Evolutionary conservation across 306 rosid species (phyloP).

Genomic region (Fagus crenata): DNA sequence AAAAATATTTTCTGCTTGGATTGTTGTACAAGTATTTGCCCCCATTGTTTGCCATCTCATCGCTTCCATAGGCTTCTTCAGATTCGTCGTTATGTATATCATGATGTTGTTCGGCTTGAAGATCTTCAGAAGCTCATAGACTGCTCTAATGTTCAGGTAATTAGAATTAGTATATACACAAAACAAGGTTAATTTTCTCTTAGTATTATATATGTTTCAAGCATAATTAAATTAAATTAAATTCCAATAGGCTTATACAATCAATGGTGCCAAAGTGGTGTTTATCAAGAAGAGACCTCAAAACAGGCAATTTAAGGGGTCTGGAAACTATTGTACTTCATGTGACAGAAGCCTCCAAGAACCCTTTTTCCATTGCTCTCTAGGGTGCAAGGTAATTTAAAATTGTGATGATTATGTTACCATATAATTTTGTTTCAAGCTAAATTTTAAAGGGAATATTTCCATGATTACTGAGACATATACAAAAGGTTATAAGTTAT

Average conservation of each 20-base stretch:
- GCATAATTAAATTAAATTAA: constrained; percentile 19
- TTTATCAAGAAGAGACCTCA: constrained; percentile 97
- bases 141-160: constrained; percentile 93
- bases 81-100: constrained; percentile 95
- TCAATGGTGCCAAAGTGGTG: constrained; percentile 95
- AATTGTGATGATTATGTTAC: background rate
- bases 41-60: constrained; percentile 88
- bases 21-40: constrained; percentile 90
- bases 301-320: constrained; percentile 93
- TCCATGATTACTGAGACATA: background rate
- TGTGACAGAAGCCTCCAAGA: constrained; percentile 97
- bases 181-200: background rate
- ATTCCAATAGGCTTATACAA: constrained; percentile 67
- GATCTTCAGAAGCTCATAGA: constrained; percentile 94
- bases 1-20: constrained; percentile 93
- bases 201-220: too few species aligned
- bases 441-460: background rate
- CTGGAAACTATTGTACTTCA: constrained; percentile 92
- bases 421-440: background rate
- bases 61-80: constrained; percentile 93
- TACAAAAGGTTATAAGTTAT: background rate
- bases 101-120: constrained; percentile 88
- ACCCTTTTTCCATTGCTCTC: constrained; percentile 92
- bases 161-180: background rate
- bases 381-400: constrained; percentile 81